Percentiles rank a stretch among this genome's conserved stretches.
These are phyloP conservation scores for Solanum bulbocastanum DNA, from an alignment of 257 asterid genomes.

Conservation along the genomic window DNA sequence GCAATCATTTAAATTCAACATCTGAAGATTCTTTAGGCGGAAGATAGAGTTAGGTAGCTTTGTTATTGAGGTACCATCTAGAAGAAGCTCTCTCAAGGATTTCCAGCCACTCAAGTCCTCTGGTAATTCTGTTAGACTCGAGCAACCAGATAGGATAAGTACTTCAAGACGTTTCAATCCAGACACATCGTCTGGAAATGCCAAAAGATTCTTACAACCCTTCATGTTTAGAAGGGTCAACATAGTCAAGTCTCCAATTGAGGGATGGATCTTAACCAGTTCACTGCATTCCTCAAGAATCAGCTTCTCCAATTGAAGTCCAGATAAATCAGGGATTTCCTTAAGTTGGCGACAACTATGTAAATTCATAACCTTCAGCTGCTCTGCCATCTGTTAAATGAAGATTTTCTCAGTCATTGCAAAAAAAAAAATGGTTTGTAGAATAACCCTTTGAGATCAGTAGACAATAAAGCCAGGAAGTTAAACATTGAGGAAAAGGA, in stretches of 20 bases:
- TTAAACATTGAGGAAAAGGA: not conserved
- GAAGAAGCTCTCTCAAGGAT: conserved; percentile 14
- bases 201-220: conserved; percentile 10
- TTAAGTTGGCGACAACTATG: conserved; percentile 2
- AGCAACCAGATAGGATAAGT: conserved; percentile 25
- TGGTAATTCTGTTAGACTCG: conserved; percentile 10
- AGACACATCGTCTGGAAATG: conserved; percentile 17
- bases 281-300: conserved; percentile 10
- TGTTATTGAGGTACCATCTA: conserved; percentile 5
- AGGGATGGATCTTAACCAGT: conserved; percentile 11
- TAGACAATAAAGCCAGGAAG: not conserved
- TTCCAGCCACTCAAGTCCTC: conserved; percentile 12
- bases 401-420: not conserved
- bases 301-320: conserved; percentile 16
- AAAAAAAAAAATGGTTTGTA: not conserved
- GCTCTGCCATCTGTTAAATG: conserved; percentile 9
- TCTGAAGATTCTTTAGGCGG: conserved; percentile 12
- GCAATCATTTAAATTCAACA: conserved; percentile 12
- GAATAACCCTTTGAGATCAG: not conserved
- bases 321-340: conserved; percentile 19
- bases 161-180: conserved; percentile 21
- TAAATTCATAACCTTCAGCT: conserved; percentile 19
- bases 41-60: conserved; percentile 12
- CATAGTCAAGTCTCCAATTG: conserved; percentile 9
- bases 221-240: conserved; percentile 18